Evolutionary conservation across 768 basidiomycete species (phyloP).

Genomic region (Pulveroboletus sp.): DNA sequence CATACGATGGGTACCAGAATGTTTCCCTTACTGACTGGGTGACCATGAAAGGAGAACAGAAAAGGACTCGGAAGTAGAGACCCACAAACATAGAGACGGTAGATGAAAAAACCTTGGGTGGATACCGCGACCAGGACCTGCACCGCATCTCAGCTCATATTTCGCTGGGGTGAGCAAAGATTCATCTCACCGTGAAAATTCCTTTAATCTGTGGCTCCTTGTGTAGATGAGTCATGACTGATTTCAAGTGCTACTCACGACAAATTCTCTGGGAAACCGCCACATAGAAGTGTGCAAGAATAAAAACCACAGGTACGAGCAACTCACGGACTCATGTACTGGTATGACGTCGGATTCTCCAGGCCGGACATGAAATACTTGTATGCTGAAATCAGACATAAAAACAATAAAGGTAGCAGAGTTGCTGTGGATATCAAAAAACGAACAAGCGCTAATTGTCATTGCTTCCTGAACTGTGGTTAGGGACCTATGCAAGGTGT

Average conservation of each 20-base stretch:
- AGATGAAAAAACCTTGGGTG: no score
- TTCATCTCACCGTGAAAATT: neutral
- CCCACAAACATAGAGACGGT: no score
- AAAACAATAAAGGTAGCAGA: neutral
- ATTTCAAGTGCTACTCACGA: neutral
- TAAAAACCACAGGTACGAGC: neutral
- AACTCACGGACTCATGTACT: neutral
- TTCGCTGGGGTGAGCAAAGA: no score
- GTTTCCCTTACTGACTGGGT: conserved; percentile 5
- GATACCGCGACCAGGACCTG: no score
- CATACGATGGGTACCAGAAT: neutral
- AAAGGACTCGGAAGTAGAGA: no score
- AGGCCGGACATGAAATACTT: conserved; percentile 6
- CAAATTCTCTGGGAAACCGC: neutral
- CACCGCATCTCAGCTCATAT: no score
- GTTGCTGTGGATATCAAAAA: neutral
- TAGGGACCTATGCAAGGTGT: conserved; percentile 1
- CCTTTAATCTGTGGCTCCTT: neutral
- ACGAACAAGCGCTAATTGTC: conserved; percentile 8
- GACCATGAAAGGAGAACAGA: no score
- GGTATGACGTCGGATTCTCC: neutral
- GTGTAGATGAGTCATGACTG: no score
- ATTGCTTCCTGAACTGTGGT: conserved; percentile 11
- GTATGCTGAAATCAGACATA: neutral
- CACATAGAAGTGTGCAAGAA: neutral